Conservation (phyloP, 1,284 basidiomycete species). For the Veloporphyrellus conicus region DNA sequence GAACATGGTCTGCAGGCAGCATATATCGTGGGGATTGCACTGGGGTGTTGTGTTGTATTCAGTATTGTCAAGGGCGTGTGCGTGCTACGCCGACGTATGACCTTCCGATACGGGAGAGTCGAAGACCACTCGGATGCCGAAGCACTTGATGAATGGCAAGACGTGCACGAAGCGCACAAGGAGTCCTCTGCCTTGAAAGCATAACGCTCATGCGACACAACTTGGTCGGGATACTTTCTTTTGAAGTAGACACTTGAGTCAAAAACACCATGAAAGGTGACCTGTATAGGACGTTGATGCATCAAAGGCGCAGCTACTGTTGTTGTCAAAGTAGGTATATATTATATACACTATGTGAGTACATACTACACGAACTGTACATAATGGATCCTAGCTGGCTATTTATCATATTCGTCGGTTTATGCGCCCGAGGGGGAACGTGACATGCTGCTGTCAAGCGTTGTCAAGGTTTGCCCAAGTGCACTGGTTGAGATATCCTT, state of each 20-base stretch:
- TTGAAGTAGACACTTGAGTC: neutral
- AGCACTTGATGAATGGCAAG: slow-evolving; percentile 28
- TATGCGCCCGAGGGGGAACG: too few relatives aligned
- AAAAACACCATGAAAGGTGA: neutral
- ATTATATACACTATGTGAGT: neutral
- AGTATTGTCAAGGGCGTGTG: slow-evolving; percentile 37
- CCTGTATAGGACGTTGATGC: neutral
- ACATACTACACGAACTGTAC: neutral
- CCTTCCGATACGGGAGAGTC: slow-evolving; percentile 8
- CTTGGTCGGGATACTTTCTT: neutral
- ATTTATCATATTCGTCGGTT: too few relatives aligned
- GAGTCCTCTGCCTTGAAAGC: slow-evolving; percentile 9
- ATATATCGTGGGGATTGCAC: slow-evolving; percentile 53
- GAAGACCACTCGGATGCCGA: slow-evolving; percentile 9
- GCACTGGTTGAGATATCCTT: too few relatives aligned
- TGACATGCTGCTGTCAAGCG: too few relatives aligned
- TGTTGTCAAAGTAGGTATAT: neutral
- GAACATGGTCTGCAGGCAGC: slow-evolving; percentile 38
- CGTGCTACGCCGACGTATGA: slow-evolving; percentile 30
- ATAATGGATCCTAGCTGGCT: neutral
- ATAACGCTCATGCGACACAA: neutral
- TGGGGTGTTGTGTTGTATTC: slow-evolving; percentile 48
- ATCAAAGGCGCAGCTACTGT: neutral
- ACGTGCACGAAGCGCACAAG: slow-evolving; percentile 16
- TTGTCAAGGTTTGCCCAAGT: too few relatives aligned